Evolutionary conservation across 1,139 yeast genomes (phyloP).

Genomic region (Starmera stellimalicola): DNA sequence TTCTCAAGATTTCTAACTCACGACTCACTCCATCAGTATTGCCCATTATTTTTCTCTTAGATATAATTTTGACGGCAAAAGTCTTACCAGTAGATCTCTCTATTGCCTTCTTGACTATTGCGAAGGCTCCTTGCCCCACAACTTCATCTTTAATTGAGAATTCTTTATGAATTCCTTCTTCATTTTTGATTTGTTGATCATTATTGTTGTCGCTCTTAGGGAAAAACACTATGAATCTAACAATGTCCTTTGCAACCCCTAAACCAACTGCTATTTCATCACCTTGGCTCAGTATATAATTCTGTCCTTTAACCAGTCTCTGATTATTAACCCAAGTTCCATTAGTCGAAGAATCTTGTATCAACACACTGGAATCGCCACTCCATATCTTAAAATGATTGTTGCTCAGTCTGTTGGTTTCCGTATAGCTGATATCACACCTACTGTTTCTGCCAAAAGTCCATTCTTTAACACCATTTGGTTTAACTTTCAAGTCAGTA

Average conservation of each 20-base stretch:
- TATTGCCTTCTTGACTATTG: conserved; percentile 85
- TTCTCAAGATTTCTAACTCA: conserved; percentile 71
- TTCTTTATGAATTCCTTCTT: conserved; percentile 51
- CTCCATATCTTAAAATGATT: conserved; percentile 67
- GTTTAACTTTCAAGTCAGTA: conserved; percentile 31
- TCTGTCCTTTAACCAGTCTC: conserved; percentile 67
- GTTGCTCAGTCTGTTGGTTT: conserved; percentile 66
- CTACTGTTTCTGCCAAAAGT: conserved; percentile 59
- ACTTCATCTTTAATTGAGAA: conserved; percentile 75
- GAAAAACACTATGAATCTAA: conserved; percentile 57
- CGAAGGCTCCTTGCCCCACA: conserved; percentile 96
- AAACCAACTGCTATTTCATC: conserved; percentile 86
- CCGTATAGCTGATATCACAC: conserved; percentile 56
- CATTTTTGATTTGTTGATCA: conserved; percentile 5
- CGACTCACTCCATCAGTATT: conserved; percentile 78
- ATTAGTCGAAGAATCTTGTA: conserved; percentile 72
- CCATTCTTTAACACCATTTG: conserved; percentile 46
- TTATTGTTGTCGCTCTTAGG: conserved; percentile 8
- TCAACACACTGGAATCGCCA: conserved; percentile 46
- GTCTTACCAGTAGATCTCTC: conserved; percentile 78
- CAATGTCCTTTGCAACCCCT: conserved; percentile 75
- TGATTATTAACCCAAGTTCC: conserved; percentile 81
- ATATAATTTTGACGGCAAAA: conserved; percentile 85
- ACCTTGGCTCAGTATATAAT: conserved; percentile 79
- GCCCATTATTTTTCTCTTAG: conserved; percentile 70